Conservation (phyloP, 495 filamentous ascomycete species). For the Penicillium silybi region DNA sequence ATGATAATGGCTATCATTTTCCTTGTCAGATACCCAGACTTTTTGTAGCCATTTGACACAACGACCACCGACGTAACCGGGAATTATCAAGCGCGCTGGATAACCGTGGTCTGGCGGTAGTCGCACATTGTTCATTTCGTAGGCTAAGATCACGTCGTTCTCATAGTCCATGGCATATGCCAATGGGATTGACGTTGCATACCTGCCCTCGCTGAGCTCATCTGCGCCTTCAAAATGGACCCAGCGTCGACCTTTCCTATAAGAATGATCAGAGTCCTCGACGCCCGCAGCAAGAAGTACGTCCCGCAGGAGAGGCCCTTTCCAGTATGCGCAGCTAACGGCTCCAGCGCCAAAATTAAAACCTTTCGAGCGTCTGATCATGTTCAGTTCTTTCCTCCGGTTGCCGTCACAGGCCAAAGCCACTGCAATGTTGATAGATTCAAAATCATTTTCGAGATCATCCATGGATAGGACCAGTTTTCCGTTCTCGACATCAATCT, state of each 20-base stretch:
- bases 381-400: slow-evolving; percentile 57
- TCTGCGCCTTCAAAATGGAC: slow-evolving; percentile 54
- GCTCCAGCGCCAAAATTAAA: slow-evolving; percentile 58
- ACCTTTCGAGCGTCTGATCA: slow-evolving; percentile 50
- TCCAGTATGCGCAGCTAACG: slow-evolving; percentile 59
- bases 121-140: slow-evolving; percentile 50
- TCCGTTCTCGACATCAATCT: background rate
- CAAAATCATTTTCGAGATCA: background rate
- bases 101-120: slow-evolving; percentile 58
- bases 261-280: slow-evolving; percentile 29
- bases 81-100: slow-evolving; percentile 54
- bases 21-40: too few species aligned
- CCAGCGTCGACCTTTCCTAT: too few species aligned
- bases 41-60: slow-evolving; percentile 63
- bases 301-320: slow-evolving; percentile 29
- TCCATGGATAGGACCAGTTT: background rate
- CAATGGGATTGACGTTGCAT: slow-evolving; percentile 58
- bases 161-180: slow-evolving; percentile 49
- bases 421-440: slow-evolving; percentile 31
- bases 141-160: slow-evolving; percentile 60
- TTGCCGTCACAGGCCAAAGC: slow-evolving; percentile 59
- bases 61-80: slow-evolving; percentile 54
- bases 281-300: background rate
- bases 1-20: too few species aligned
- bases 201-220: slow-evolving; percentile 33